These are phyloP conservation scores for Cladosporium phlei DNA, from an alignment of 2,329 filamentous ascomycete genomes.

Conservation along the genomic window DNA sequence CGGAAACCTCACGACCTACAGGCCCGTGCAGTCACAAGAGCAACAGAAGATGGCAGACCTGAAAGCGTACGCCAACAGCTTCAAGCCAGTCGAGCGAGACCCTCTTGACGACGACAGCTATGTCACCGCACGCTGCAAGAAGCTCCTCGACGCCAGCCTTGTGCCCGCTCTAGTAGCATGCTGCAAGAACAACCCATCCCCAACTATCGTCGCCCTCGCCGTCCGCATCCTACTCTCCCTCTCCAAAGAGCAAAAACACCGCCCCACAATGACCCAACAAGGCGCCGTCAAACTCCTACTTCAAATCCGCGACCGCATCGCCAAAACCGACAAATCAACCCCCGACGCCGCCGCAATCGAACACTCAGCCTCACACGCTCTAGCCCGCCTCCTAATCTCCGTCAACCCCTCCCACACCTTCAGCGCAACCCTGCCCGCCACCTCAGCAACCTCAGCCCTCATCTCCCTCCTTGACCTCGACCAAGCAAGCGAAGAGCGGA, in stretches of 20 bases:
- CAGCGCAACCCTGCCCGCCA: slow-evolving; percentile 65
- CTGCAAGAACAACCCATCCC: slow-evolving; percentile 43
- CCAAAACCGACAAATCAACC: slow-evolving; percentile 42
- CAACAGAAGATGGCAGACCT: slow-evolving; percentile 87
- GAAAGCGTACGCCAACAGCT: slow-evolving; percentile 88
- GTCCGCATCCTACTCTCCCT: slow-evolving; percentile 74
- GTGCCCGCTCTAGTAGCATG: slow-evolving; percentile 68
- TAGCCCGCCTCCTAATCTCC: slow-evolving; percentile 63
- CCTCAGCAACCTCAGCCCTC: slow-evolving; percentile 77
- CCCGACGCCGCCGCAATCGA: slow-evolving; percentile 28
- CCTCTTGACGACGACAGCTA: slow-evolving; percentile 70
- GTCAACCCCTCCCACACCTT: slow-evolving; percentile 64
- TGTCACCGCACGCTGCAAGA: slow-evolving; percentile 69
- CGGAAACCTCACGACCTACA: slow-evolving; percentile 76
- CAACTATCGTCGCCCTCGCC: slow-evolving; percentile 65
- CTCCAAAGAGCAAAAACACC: slow-evolving; percentile 65
- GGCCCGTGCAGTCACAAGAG: slow-evolving; percentile 75
- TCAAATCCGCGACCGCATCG: slow-evolving; percentile 60
- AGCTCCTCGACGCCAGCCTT: slow-evolving; percentile 71
- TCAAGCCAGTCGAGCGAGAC: slow-evolving; percentile 58
- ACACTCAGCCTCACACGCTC: slow-evolving; percentile 29
- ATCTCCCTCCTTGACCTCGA: slow-evolving; percentile 67
- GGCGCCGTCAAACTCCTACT: slow-evolving; percentile 85
- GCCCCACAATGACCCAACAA: slow-evolving; percentile 82
- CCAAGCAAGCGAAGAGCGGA: slow-evolving; percentile 52